A percentile compares a stretch with the other conserved stretches of the same genome.
phyloP scores from a whole-genome alignment of 163 green algal genomes.

The Picocystis sp. region DNA sequence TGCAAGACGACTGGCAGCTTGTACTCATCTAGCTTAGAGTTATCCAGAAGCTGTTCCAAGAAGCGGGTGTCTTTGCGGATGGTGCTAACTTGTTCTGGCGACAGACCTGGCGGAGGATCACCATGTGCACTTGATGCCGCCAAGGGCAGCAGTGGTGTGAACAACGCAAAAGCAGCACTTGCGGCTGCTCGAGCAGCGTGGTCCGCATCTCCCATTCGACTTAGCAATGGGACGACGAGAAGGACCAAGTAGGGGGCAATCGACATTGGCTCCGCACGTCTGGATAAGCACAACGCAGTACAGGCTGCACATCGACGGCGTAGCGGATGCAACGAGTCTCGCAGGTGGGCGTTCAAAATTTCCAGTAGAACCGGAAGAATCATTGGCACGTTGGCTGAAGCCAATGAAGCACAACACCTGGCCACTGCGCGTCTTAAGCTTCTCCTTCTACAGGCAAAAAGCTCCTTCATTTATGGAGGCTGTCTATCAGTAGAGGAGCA shows the following conservation, averaged over 20 bases:
- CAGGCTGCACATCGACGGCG: neutral
- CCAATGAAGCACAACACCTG: constrained; percentile 23
- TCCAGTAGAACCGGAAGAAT: constrained; percentile 31
- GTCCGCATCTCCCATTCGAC: constrained; percentile 61
- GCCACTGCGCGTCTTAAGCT: constrained; percentile 36
- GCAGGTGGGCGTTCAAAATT: constrained; percentile 19
- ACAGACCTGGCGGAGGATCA: constrained; percentile 30
- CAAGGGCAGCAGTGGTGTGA: constrained; percentile 78
- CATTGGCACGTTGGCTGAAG: constrained; percentile 14
- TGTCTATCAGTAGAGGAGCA: too few species aligned
- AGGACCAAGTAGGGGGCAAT: constrained; percentile 61
- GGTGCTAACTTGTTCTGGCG: constrained; percentile 24
- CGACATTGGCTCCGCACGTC: constrained; percentile 16
- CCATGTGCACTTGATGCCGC: constrained; percentile 29
- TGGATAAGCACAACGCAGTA: constrained; percentile 11
- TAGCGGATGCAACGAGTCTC: neutral
- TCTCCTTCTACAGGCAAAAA: too few species aligned
- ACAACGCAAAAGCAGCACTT: constrained; percentile 54
- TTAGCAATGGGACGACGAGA: constrained; percentile 74
- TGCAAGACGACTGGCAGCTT: constrained; percentile 12
- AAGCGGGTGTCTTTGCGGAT: constrained; percentile 47
- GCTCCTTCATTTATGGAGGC: too few species aligned
- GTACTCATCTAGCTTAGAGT: constrained; percentile 34
- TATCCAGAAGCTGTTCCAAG: constrained; percentile 79
- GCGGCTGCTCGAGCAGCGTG: constrained; percentile 36